Percentiles rank a stretch among this genome's conserved stretches.
These are phyloP conservation scores for Tolypocladium pustulatum DNA, from an alignment of 2,329 filamentous ascomycete species.

Conservation along the genomic window DNA sequence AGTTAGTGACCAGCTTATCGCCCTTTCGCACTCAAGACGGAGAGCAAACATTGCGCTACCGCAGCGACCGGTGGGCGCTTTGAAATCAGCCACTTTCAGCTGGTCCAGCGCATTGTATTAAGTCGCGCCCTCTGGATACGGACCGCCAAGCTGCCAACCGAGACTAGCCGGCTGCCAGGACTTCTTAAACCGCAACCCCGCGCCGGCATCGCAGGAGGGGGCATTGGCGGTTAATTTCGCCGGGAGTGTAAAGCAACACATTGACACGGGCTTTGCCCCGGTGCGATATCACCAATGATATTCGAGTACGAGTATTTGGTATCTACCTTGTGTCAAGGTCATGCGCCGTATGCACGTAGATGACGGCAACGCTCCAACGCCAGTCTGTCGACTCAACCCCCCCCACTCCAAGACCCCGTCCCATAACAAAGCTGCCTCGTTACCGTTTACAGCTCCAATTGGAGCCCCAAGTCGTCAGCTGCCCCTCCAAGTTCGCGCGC, in stretches of 20 bases:
- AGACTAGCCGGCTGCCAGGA: neutral
- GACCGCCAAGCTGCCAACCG: neutral
- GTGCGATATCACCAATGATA: neutral
- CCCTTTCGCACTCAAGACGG: neutral
- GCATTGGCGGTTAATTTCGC: neutral
- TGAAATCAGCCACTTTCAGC: neutral
- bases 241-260: neutral
- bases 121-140: neutral
- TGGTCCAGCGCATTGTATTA: neutral
- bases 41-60: neutral
- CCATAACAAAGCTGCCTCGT: neutral
- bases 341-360: neutral
- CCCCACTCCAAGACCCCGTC: neutral
- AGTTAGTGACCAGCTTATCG: neutral
- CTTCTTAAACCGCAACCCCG: neutral
- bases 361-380: neutral
- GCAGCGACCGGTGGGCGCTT: neutral
- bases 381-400: neutral
- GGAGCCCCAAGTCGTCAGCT: constrained; percentile 10
- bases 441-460: constrained; percentile 8
- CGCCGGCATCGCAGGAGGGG: neutral
- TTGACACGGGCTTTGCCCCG: neutral
- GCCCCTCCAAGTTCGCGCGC: constrained; percentile 2
- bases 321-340: neutral
- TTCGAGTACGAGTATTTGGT: neutral